These are phyloP conservation scores for Cenococcum geophilum DNA, from an alignment of 495 filamentous ascomycete species.

Conservation along the genomic window DNA sequence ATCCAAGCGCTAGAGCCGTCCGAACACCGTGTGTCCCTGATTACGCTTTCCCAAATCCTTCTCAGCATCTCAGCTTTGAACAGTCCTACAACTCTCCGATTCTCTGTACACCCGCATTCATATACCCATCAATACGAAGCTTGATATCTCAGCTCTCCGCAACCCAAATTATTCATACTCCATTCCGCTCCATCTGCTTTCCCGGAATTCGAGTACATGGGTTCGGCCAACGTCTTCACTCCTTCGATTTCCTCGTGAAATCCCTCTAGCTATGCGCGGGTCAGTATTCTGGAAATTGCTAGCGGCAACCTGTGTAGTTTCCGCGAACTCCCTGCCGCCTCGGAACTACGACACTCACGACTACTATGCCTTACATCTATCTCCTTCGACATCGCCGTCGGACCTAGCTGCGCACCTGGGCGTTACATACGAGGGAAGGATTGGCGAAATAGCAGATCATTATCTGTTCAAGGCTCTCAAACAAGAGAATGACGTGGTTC, in stretches of 20 bases:
- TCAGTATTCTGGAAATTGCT: constrained; percentile 42
- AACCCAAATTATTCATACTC: too few relatives aligned
- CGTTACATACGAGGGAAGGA: constrained; percentile 71
- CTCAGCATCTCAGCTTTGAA: too few relatives aligned
- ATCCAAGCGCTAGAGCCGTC: too few relatives aligned
- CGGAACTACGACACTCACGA: constrained; percentile 67
- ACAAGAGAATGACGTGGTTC: constrained; percentile 57
- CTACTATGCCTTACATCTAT: constrained; percentile 85
- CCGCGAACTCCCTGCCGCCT: constrained; percentile 19
- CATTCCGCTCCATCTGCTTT: not conserved
- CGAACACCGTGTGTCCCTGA: too few relatives aligned
- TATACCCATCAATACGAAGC: not conserved
- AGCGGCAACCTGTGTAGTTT: constrained; percentile 39
- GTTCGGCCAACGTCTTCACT: not conserved
- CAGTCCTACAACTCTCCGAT: too few relatives aligned
- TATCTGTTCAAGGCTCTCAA: constrained; percentile 74
- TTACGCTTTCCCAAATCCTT: too few relatives aligned
- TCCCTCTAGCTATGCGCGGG: constrained; percentile 40
- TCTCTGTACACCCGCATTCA: not conserved
- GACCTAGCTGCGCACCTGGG: constrained; percentile 69
- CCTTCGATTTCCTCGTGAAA: not conserved
- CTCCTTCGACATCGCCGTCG: constrained; percentile 55
- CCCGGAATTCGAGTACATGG: not conserved
- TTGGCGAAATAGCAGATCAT: constrained; percentile 76
- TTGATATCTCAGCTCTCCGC: too few relatives aligned